These are phyloP conservation scores for Diatrype stigma DNA, from an alignment of 2,329 filamentous ascomycete species.

Conservation along the genomic window DNA sequence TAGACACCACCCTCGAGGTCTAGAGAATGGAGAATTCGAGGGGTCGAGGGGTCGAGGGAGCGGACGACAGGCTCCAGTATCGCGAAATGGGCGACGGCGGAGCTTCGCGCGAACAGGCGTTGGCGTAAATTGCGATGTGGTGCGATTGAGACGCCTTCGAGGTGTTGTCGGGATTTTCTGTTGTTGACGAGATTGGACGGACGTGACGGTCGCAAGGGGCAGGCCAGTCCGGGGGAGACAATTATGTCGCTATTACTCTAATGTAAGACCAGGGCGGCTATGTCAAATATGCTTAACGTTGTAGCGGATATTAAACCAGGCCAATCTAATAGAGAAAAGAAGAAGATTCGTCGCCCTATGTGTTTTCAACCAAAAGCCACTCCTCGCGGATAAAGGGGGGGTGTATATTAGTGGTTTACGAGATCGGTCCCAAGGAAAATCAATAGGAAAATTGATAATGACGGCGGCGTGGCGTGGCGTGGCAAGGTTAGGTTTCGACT, in stretches of 20 bases:
- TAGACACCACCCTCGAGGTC: constrained; percentile 34
- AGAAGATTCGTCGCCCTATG: neutral
- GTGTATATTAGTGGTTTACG: neutral
- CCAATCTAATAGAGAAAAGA: neutral
- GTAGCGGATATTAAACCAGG: too few species aligned
- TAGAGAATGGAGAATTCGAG: neutral
- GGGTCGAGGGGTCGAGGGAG: neutral
- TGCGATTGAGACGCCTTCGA: neutral
- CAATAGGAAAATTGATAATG: neutral
- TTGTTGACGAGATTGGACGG: neutral
- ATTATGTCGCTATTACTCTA: neutral
- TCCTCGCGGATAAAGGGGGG: neutral
- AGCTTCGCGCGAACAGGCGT: neutral
- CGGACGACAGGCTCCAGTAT: neutral
- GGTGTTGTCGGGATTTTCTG: neutral
- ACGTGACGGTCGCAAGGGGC: neutral
- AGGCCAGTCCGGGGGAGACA: neutral
- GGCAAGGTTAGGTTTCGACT: neutral
- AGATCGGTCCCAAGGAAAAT: neutral
- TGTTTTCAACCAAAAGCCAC: neutral
- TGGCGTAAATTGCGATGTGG: neutral
- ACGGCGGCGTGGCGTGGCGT: neutral
- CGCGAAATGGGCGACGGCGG: neutral
- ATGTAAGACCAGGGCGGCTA: neutral
- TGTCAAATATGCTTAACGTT: too few species aligned